Base-by-base conservation (phyloP, 2,329 filamentous ascomycete genomes). In the Ploettnerulaceae sp. region DNA sequence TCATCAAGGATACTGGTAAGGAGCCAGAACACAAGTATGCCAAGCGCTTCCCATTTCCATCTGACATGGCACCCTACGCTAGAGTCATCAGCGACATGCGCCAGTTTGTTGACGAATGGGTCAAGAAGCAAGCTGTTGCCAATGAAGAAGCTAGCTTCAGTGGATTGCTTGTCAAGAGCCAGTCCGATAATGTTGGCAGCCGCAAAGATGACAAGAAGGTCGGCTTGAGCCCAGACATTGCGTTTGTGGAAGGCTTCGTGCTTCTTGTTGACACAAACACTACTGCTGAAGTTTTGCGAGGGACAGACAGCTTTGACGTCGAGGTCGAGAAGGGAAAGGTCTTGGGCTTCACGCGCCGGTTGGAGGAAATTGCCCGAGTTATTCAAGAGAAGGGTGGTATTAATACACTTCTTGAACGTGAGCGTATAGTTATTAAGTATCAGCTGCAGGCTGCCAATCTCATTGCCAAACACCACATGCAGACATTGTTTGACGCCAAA, bases 171-270 rank as follows among this genome's bases (percentile, higher is more conserved):
- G n/a, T 48, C 14, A 14, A 17, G 3, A 22, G 22, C 3, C 29
- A 21, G 1, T 24, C 28, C 18, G 22, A 36, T 29, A 41, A 40
- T 39, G 24, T 32, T 29, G 24, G 17, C 7, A 39, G n/a, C n/a
- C n/a, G 15, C 9, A 26, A 39, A 14, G 22, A 12, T 12, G 26
- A 3, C 6, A n/a, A 15, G 9, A 29, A 29, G 21, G 34, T 21
- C 6, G 21, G 5, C 17, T 12, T 43, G 5, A 17, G 33, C 7
- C 33, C 26, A 4, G 11, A 17, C 12, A 47, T 55, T 18, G 49
- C 29, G 24, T 56, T 58, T 21, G 37, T 58, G 0, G 54, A 58
- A 42, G 56, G 56, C 3, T 54, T 57, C 29, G 24, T 55, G 3
- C 43, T 57, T 0, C 51, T 53, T 26, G 20, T 35, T 7, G 7